Evolutionary conservation across 169 alveolate genomes (phyloP), one percentile per base, ranked within the genome.

Genomic region (Blepharisma undulans): DNA sequence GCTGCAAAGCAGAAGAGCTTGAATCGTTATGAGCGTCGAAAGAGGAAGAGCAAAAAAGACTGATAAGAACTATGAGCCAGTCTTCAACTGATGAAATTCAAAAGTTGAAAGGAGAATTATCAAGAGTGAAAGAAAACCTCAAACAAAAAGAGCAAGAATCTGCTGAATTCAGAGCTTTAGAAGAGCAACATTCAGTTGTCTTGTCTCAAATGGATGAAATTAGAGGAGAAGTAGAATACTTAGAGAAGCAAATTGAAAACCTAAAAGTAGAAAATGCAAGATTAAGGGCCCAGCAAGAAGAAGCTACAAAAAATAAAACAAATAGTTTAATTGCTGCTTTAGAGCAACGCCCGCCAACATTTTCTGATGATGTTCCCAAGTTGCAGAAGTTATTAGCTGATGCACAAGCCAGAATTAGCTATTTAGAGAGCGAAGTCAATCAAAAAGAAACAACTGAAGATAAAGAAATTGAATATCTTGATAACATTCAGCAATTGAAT

Each of bases 191-290:
- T 25, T 22, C 22, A 19, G 76, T 25, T 22, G 22, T 33, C 3
- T n/a, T 19, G 32, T 21, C 78, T 27, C 92, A 76, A 88, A 76
- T 76, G 22, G 85, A 72, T 4, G 85, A 76, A 36, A 32, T 88
- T n/a, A n/a, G 72, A 48, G 59, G 59, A 29, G 87, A 88, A 88
- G 30, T 6, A 1, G 92, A 86, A 66, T 29, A 29, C 48, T 32
- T 86, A 27, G 91, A 86, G 34, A 86, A 86, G 71, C 76, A 86
- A 19, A 60, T 71, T 76, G 92, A 88, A 34, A 76, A 72, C 30
- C 34, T 88, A 19, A 88, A 66, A 72, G 33, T 88, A 25, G 92
- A 88, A 74, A 88, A 88, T 76, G 85, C 87, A 18, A 88, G 77
- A 76, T 88, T 88, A 76, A 76, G 30, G 59, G 33, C 32, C 19